phyloP scores from a whole-genome alignment of 768 basidiomycete genomes.

The Boletus coccyginus region DNA sequence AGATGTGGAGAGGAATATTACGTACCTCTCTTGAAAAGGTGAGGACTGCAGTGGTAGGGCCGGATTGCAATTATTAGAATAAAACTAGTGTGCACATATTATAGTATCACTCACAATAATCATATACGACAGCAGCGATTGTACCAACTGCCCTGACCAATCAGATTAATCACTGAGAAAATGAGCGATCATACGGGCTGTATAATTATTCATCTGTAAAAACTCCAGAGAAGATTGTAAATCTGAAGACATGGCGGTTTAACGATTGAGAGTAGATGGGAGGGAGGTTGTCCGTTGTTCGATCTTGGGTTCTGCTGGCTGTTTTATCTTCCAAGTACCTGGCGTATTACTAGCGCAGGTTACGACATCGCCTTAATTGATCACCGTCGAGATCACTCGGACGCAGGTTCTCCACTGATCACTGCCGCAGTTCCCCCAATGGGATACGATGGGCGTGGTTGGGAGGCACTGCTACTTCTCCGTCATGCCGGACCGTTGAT shows the following conservation, averaged over 20 bases:
- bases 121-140: neutral
- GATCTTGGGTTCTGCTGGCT: neutral
- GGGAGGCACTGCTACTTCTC: too few species aligned
- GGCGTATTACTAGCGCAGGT: too few species aligned
- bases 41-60: neutral
- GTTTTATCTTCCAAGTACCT: neutral
- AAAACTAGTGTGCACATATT: too few species aligned
- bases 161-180: neutral
- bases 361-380: too few species aligned
- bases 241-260: neutral
- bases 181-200: neutral
- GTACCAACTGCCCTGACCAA: neutral
- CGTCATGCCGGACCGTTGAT: too few species aligned
- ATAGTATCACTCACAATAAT: conserved; percentile 4
- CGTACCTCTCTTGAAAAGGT: neutral
- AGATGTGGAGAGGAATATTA: neutral
- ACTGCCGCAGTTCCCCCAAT: too few species aligned
- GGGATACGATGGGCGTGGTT: too few species aligned
- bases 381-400: too few species aligned
- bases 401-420: too few species aligned
- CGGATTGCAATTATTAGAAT: neutral
- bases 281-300: neutral
- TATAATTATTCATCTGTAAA: neutral
- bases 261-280: neutral
- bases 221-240: neutral